phyloP scores from a whole-genome alignment of 2,329 filamentous ascomycete genomes.

The Diplodia sapinea region DNA sequence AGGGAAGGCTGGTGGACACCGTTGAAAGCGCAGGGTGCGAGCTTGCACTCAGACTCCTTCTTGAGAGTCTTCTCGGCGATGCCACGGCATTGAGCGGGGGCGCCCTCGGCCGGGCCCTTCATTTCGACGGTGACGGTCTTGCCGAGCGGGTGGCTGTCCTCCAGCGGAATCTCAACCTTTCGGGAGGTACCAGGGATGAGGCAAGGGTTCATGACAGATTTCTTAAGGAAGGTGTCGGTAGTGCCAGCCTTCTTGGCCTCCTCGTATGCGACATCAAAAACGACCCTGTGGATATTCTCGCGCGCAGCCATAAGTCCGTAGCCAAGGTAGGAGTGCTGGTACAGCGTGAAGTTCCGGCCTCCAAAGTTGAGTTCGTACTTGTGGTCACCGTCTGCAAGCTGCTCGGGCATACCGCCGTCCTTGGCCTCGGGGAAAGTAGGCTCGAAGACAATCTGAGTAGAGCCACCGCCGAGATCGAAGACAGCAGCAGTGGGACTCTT shows the following conservation, averaged over 20 bases:
- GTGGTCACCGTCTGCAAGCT: conserved; percentile 87
- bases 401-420: conserved; percentile 81
- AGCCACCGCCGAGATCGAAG: conserved; percentile 95
- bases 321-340: conserved; percentile 97
- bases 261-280: conserved; percentile 74
- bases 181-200: conserved; percentile 80
- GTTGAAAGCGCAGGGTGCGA: conserved; percentile 97
- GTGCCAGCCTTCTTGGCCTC: conserved; percentile 56
- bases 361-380: conserved; percentile 93
- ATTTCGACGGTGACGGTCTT: conserved; percentile 76
- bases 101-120: conserved; percentile 76
- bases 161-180: conserved; percentile 74
- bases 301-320: conserved; percentile 97
- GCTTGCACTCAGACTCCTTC: conserved; percentile 80
- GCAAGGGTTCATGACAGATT: conserved; percentile 82
- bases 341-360: conserved; percentile 87
- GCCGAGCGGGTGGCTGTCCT: conserved; percentile 69
- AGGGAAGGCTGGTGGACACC: conserved; percentile 93
- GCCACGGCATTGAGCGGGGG: conserved; percentile 85
- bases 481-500: conserved; percentile 89
- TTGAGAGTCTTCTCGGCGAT: conserved; percentile 88
- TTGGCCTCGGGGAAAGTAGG: conserved; percentile 81
- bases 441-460: conserved; percentile 98
- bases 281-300: conserved; percentile 77
- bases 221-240: conserved; percentile 66